Percentiles rank a stretch among this genome's conserved stretches.
phyloP scores from a whole-genome alignment of 345 rosid species.

The Kandelia obovata region DNA sequence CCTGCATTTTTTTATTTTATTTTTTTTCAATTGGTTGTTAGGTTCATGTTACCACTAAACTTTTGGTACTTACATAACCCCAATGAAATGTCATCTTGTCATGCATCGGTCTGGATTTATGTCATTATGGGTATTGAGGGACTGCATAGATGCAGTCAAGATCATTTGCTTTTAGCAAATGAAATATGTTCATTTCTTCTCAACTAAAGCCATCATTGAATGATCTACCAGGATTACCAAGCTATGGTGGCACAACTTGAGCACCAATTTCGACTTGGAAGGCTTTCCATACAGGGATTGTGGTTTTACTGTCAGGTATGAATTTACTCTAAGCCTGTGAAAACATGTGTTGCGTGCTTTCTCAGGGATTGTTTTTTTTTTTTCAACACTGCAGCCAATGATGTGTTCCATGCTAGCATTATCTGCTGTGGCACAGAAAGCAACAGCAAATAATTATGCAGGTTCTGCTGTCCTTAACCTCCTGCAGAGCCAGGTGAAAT shows the following conservation, averaged over 20 bases:
- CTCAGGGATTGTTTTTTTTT: slow-evolving; percentile 21
- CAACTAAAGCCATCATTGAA: neutral
- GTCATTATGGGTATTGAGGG: too few species aligned
- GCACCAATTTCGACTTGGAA: slow-evolving; percentile 94
- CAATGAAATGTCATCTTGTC: too few species aligned
- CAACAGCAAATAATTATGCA: slow-evolving; percentile 59
- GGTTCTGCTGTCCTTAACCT: slow-evolving; percentile 97
- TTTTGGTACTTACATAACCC: too few species aligned
- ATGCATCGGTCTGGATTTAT: too few species aligned
- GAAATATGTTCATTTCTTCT: neutral
- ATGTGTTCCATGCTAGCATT: slow-evolving; percentile 90
- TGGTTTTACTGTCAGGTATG: slow-evolving; percentile 99
- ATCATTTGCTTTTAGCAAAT: neutral
- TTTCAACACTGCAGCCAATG: slow-evolving; percentile 58
- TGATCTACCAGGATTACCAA: slow-evolving; percentile 66
- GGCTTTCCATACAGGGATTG: slow-evolving; percentile 93
- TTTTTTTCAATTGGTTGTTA: too few species aligned
- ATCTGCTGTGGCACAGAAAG: slow-evolving; percentile 72
- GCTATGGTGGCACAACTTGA: slow-evolving; percentile 97
- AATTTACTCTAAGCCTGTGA: slow-evolving; percentile 6
- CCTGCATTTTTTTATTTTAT: too few species aligned
- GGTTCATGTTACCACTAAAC: too few species aligned
- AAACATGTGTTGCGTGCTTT: slow-evolving; percentile 7
- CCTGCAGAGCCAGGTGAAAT: slow-evolving; percentile 82
- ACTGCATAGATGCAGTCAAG: too few species aligned